Evolutionary conservation across 305 asterid genomes (phyloP).

Genomic region (Coffea humblotiana): DNA sequence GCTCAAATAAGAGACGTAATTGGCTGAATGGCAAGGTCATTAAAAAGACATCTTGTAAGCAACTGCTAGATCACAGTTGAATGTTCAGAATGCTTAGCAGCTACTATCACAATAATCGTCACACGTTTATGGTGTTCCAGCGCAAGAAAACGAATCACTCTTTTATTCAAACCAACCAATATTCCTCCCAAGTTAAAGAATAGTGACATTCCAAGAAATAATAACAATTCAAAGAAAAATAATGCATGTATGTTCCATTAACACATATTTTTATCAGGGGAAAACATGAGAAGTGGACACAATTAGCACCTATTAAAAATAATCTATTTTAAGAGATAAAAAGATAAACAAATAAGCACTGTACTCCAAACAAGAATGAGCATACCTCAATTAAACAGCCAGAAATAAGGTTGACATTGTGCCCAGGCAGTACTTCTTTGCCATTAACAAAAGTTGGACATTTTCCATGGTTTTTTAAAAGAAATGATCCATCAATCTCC

Average conservation of each 20-base stretch:
- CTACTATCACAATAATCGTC: background rate
- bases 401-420: slow-evolving; percentile 41
- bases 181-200: background rate
- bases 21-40: background rate
- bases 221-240: background rate
- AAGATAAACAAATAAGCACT: background rate
- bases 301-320: background rate
- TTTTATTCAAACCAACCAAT: background rate
- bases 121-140: background rate
- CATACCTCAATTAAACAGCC: slow-evolving; percentile 78
- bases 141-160: background rate
- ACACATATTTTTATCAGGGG: background rate
- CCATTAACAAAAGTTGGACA: slow-evolving; percentile 54
- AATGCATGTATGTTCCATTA: background rate
- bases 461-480: slow-evolving; percentile 64
- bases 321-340: background rate
- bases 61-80: background rate
- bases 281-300: no score
- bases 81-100: background rate
- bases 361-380: background rate
- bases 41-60: background rate
- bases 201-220: background rate
- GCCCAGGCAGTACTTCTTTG: slow-evolving; percentile 40
- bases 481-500: slow-evolving; percentile 57
- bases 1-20: background rate